Evolutionary conservation across 306 rosid species (phyloP).

Genomic region (Medicago lupulina): DNA sequence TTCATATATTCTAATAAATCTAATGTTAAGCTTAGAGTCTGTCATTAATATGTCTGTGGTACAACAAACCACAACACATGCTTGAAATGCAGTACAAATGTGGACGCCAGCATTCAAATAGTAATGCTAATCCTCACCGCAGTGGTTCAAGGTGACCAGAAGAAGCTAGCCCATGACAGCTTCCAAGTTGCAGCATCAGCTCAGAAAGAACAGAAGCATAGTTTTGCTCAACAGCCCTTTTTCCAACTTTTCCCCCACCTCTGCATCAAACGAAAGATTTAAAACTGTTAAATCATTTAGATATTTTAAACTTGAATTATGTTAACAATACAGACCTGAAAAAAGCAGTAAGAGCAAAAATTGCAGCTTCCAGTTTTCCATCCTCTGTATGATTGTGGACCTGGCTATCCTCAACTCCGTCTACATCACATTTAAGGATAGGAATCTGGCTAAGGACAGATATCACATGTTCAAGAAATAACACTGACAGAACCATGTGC

Average conservation of each 20-base stretch:
- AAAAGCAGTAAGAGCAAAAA: conserved; percentile 91
- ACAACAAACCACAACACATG: conserved; percentile 9
- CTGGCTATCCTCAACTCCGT: conserved; percentile 63
- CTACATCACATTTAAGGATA: conserved; percentile 58
- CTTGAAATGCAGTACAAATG: conserved; percentile 15
- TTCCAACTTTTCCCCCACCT: conserved; percentile 97
- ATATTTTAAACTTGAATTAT: conserved; percentile 31
- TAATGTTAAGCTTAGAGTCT: conserved; percentile 1
- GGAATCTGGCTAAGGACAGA: conserved; percentile 77
- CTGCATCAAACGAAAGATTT: conserved; percentile 57
- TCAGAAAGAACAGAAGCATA: conserved; percentile 96
- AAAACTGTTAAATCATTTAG: conserved; percentile 37
- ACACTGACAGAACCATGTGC: conserved; percentile 74
- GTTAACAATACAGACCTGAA: conserved; percentile 65
- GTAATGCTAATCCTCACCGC: conserved; percentile 58
- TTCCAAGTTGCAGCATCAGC: conserved; percentile 89
- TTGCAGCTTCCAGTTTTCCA: conserved; percentile 80
- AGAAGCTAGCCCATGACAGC: conserved; percentile 82
- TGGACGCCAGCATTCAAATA: conserved; percentile 29
- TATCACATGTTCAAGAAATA: conserved; percentile 88
- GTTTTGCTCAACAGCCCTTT: conserved; percentile 86
- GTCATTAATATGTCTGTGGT: background rate
- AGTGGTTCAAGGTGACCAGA: conserved; percentile 81
- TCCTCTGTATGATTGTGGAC: conserved; percentile 66
- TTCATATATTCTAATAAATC: conserved; percentile 7